These are phyloP conservation scores for Crassisporium funariophilum DNA, from an alignment of 768 basidiomycete species.

Conservation along the genomic window DNA sequence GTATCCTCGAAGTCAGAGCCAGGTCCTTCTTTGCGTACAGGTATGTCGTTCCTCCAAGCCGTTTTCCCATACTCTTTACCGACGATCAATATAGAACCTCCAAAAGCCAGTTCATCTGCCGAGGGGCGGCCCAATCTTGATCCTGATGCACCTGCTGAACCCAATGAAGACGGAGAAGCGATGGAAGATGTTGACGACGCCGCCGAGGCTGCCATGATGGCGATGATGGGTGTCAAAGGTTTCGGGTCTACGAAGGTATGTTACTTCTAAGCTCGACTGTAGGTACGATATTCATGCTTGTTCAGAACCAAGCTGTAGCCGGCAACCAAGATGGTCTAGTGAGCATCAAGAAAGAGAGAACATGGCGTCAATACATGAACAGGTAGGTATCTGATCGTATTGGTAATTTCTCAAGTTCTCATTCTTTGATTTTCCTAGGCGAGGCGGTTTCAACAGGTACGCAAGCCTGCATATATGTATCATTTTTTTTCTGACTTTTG, in stretches of 20 bases:
- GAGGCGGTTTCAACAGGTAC: constrained; percentile 86
- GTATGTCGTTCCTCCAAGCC: constrained; percentile 4
- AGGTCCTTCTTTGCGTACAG: constrained; percentile 12
- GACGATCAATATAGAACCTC: constrained; percentile 14
- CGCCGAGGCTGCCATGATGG: constrained; percentile 83
- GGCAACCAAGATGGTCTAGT: constrained; percentile 79
- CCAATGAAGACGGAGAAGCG: constrained; percentile 47
- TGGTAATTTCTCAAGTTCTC: background rate
- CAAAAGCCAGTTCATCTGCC: constrained; percentile 11
- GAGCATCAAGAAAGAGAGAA: constrained; percentile 78
- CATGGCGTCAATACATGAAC: constrained; percentile 99
- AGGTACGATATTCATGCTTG: background rate
- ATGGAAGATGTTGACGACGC: constrained; percentile 63
- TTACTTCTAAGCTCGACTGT: constrained; percentile 2
- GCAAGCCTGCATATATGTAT: constrained; percentile 14
- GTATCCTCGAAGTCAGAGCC: constrained; percentile 8
- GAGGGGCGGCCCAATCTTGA: constrained; percentile 38
- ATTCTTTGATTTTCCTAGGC: constrained; percentile 40
- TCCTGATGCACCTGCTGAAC: constrained; percentile 40
- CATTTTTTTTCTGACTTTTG: constrained; percentile 57
- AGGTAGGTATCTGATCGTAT: constrained; percentile 46
- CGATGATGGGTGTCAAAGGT: constrained; percentile 85
- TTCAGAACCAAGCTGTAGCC: constrained; percentile 74
- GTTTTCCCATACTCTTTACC: background rate
- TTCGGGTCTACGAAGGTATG: constrained; percentile 90